Evolutionary conservation across 2,329 filamentous ascomycete species (phyloP).

Genomic region (Alternaria conjuncta): DNA sequence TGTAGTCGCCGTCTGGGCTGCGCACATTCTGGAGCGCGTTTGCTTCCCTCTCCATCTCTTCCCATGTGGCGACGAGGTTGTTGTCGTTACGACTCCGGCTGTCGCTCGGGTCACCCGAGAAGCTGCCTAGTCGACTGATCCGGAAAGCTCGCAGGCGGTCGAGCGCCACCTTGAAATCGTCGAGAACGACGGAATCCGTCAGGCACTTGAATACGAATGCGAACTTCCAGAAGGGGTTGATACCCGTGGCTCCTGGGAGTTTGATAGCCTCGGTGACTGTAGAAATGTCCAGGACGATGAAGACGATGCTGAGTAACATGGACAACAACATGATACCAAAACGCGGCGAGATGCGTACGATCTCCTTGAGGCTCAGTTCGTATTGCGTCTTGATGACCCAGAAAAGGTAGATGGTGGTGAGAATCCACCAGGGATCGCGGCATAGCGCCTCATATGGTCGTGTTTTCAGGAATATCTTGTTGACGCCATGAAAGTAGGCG

Average conservation of each 20-base stretch:
- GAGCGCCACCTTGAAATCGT: constrained; percentile 70
- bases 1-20: constrained; percentile 42
- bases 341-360: constrained; percentile 66
- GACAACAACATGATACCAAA: constrained; percentile 67
- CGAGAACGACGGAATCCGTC: constrained; percentile 69
- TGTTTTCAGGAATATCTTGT: constrained; percentile 60
- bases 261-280: constrained; percentile 62
- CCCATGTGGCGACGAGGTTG: constrained; percentile 42
- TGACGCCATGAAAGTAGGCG: constrained; percentile 65
- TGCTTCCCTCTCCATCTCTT: constrained; percentile 41
- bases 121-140: constrained; percentile 49
- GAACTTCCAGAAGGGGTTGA: constrained; percentile 71
- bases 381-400: constrained; percentile 69
- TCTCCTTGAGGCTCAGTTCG: constrained; percentile 63
- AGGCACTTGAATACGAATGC: constrained; percentile 71
- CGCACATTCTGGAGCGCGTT: constrained; percentile 28
- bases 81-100: constrained; percentile 39
- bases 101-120: constrained; percentile 45
- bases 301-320: constrained; percentile 67
- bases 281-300: constrained; percentile 67
- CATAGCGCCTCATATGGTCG: constrained; percentile 67
- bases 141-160: constrained; percentile 56
- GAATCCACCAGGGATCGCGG: constrained; percentile 73
- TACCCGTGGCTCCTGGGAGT: constrained; percentile 55
- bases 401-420: constrained; percentile 65